Evolutionary conservation across 2,329 filamentous ascomycete species (phyloP).

Genomic region (Apiospora sp.): DNA sequence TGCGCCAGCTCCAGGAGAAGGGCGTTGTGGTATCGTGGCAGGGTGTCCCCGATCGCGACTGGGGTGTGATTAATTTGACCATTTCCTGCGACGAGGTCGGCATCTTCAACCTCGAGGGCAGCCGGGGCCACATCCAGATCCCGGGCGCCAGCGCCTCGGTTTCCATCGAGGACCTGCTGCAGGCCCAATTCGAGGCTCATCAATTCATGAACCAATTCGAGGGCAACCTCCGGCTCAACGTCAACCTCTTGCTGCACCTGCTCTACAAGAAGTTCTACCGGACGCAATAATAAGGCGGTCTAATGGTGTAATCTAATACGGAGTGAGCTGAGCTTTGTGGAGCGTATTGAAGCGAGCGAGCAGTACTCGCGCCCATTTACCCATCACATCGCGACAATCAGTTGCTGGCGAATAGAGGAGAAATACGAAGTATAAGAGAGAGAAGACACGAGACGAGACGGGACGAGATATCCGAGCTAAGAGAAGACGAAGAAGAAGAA

Average conservation of each 20-base stretch:
- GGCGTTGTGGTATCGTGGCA: slow-evolving; percentile 93
- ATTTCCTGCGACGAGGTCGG: slow-evolving; percentile 95
- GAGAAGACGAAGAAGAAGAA: slow-evolving; percentile 3
- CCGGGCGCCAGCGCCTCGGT: slow-evolving; percentile 90
- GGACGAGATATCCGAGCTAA: neutral
- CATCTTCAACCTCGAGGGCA: slow-evolving; percentile 91
- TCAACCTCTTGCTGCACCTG: slow-evolving; percentile 95
- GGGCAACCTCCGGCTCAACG: slow-evolving; percentile 84
- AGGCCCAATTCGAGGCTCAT: slow-evolving; percentile 96
- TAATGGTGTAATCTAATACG: neutral
- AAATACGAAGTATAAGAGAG: neutral
- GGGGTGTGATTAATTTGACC: slow-evolving; percentile 92
- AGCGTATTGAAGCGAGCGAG: neutral
- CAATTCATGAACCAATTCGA: slow-evolving; percentile 97
- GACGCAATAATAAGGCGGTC: slow-evolving; percentile 59
- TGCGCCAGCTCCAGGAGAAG: slow-evolving; percentile 87
- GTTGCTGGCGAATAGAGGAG: neutral
- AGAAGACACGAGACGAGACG: neutral
- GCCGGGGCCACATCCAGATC: slow-evolving; percentile 91
- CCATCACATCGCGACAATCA: neutral
- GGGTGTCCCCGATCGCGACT: slow-evolving; percentile 82
- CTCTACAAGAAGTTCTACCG: slow-evolving; percentile 99
- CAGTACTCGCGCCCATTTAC: slow-evolving; percentile 1
- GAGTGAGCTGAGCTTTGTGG: neutral
- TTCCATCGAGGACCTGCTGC: slow-evolving; percentile 89